These are phyloP conservation scores for Salvia rosmarinus DNA, from an alignment of 257 asterid species.

Conservation along the genomic window DNA sequence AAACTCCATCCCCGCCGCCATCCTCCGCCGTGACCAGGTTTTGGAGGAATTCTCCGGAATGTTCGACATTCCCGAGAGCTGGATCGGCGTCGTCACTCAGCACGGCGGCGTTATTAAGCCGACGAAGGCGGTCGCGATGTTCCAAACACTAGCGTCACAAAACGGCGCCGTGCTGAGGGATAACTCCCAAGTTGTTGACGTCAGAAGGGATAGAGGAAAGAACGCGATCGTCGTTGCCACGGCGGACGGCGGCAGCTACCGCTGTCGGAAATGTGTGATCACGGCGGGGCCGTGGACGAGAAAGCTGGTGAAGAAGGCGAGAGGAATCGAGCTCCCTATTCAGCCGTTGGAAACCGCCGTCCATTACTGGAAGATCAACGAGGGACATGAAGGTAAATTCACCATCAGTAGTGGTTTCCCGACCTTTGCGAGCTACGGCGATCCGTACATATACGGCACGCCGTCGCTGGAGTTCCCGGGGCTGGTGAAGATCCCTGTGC, in stretches of 20 bases:
- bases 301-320: constrained; percentile 45
- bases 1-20: constrained; percentile 51
- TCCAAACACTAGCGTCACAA: constrained; percentile 71
- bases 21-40: constrained; percentile 40
- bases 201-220: constrained; percentile 36
- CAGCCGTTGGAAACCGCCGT: constrained; percentile 76
- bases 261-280: constrained; percentile 65
- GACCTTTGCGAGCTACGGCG: constrained; percentile 79
- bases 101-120: constrained; percentile 88
- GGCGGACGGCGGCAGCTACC: constrained; percentile 33
- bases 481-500: constrained; percentile 64
- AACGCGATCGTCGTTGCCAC: constrained; percentile 49
- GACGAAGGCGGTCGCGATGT: constrained; percentile 91
- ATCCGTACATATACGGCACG: constrained; percentile 78
- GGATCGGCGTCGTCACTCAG: constrained; percentile 72
- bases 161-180: constrained; percentile 69
- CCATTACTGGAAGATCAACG: constrained; percentile 69
- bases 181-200: constrained; percentile 47
- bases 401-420: constrained; percentile 70
- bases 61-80: constrained; percentile 58
- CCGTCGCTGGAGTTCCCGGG: constrained; percentile 91
- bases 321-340: constrained; percentile 62
- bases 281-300: constrained; percentile 85
- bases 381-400: constrained; percentile 70
- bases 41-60: constrained; percentile 45